These are phyloP conservation scores for Obba rivulosa DNA, from an alignment of 768 basidiomycete genomes.

Conservation along the genomic window DNA sequence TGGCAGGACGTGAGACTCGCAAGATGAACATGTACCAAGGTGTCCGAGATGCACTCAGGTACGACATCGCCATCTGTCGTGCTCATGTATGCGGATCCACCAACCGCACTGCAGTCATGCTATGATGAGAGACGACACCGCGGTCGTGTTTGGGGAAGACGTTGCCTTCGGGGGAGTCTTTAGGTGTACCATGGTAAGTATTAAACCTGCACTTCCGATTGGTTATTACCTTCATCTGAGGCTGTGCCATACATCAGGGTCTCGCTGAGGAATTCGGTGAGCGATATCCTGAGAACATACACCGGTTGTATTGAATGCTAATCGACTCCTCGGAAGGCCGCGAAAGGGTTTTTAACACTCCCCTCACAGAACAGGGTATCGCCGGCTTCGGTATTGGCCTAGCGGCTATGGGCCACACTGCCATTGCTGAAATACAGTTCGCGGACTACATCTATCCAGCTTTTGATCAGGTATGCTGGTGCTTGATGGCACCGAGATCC, in stretches of 20 bases:
- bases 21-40: slow-evolving; percentile 97
- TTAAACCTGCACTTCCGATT: neutral
- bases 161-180: slow-evolving; percentile 95
- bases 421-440: slow-evolving; percentile 92
- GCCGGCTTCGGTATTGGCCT: slow-evolving; percentile 92
- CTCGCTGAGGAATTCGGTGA: slow-evolving; percentile 89
- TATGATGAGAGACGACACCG: slow-evolving; percentile 76
- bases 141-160: slow-evolving; percentile 88
- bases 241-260: slow-evolving; percentile 42
- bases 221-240: neutral
- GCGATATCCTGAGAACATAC: slow-evolving; percentile 18
- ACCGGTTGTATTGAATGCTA: neutral
- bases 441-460: slow-evolving; percentile 91
- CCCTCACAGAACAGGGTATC: slow-evolving; percentile 89
- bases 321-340: slow-evolving; percentile 45
- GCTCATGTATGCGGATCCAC: neutral
- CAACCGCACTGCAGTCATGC: slow-evolving; percentile 54
- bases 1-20: slow-evolving; percentile 79
- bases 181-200: slow-evolving; percentile 77
- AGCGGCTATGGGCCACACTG: slow-evolving; percentile 89
- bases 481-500: neutral
- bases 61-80: slow-evolving; percentile 1
- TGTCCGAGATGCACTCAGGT: slow-evolving; percentile 87
- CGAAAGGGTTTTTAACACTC: slow-evolving; percentile 94
- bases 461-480: slow-evolving; percentile 72